Evolutionary conservation across 2,329 filamentous ascomycete genomes (phyloP).

Genomic region (Pseudogymnoascus sp.): DNA sequence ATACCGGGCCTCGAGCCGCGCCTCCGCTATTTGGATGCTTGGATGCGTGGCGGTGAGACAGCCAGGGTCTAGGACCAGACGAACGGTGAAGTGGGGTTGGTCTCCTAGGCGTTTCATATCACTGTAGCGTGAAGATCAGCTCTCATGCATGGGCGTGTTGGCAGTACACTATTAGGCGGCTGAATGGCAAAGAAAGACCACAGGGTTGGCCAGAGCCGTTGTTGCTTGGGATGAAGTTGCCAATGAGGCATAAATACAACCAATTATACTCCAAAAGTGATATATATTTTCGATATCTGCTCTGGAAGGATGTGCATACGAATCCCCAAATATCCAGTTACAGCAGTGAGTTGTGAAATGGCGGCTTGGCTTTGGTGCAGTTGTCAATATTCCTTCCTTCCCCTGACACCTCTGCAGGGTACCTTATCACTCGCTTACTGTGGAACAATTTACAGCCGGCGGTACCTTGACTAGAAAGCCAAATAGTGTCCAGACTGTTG

Average conservation of each 20-base stretch:
- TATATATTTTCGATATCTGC: background rate
- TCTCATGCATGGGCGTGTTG: background rate
- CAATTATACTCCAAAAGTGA: background rate
- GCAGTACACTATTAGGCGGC: background rate
- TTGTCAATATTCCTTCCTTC: background rate
- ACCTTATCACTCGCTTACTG: slow-evolving; percentile 4
- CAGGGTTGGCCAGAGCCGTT: background rate
- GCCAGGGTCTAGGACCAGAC: background rate
- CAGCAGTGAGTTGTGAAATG: background rate
- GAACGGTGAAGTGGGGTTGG: background rate
- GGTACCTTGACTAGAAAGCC: background rate
- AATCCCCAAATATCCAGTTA: background rate
- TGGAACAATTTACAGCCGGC: background rate
- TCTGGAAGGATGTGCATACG: background rate
- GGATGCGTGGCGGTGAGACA: background rate
- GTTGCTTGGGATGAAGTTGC: background rate
- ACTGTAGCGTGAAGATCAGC: background rate
- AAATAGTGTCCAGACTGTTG: background rate
- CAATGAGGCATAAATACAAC: background rate
- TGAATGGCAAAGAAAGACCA: background rate
- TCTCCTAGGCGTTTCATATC: background rate
- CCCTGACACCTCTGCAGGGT: background rate
- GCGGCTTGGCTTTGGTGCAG: background rate
- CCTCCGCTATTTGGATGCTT: background rate
- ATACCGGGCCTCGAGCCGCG: background rate